Percentiles rank a stretch among this genome's conserved stretches.
These are phyloP conservation scores for Tulasnella sp. DNA, from an alignment of 768 basidiomycete genomes.

Conservation along the genomic window DNA sequence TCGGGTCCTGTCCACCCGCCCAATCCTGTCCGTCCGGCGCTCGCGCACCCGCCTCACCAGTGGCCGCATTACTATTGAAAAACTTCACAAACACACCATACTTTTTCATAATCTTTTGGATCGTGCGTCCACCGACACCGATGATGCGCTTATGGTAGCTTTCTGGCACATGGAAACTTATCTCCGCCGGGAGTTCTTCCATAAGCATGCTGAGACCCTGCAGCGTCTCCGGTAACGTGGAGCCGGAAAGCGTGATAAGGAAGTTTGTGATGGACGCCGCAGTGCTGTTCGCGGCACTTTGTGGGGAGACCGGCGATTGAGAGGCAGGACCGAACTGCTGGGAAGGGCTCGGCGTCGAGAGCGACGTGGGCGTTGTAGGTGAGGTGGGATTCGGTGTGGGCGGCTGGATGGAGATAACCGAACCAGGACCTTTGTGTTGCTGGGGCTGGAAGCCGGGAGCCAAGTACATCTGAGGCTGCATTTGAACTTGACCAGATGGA, in stretches of 20 bases:
- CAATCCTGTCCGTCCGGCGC: not conserved
- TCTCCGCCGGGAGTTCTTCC: slow-evolving; percentile 96
- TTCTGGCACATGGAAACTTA: slow-evolving; percentile 97
- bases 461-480: slow-evolving; percentile 10
- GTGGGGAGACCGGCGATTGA: not conserved
- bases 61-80: slow-evolving; percentile 41
- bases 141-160: slow-evolving; percentile 98
- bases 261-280: slow-evolving; percentile 8
- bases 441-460: not conserved
- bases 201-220: slow-evolving; percentile 82
- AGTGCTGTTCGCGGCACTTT: not conserved
- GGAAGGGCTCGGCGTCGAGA: slow-evolving; percentile 72
- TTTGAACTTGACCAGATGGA: not conserved
- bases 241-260: slow-evolving; percentile 10
- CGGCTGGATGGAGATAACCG: slow-evolving; percentile 1
- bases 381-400: not conserved
- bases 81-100: slow-evolving; percentile 99
- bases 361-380: slow-evolving; percentile 89
- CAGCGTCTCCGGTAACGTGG: slow-evolving; percentile 36
- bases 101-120: slow-evolving; percentile 99
- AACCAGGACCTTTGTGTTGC: not conserved
- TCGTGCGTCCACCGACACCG: slow-evolving; percentile 93
- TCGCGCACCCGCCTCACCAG: slow-evolving; percentile 42
- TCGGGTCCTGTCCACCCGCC: not conserved
- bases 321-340: slow-evolving; percentile 28